phyloP scores from a whole-genome alignment of 148 eudicot species.

The Agrostemma githago region DNA sequence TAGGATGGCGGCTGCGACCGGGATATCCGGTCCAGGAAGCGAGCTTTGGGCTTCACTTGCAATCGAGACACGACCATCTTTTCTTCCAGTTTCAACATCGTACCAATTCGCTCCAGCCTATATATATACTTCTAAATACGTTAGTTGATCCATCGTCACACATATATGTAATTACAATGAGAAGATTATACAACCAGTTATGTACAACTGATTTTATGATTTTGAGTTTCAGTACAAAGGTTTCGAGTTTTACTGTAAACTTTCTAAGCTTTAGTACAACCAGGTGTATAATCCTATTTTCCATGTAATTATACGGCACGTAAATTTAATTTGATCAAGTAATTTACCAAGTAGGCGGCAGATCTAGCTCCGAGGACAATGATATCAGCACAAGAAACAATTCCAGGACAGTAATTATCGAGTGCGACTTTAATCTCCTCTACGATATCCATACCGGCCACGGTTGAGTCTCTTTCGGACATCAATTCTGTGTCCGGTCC shows the following conservation, averaged over 20 bases:
- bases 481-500: slow-evolving; percentile 21
- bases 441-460: slow-evolving; percentile 17
- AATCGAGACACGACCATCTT: slow-evolving; percentile 17
- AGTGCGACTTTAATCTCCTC: slow-evolving; percentile 36
- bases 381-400: slow-evolving; percentile 60
- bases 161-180: too few relatives aligned
- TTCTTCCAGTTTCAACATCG: slow-evolving; percentile 20
- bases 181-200: too few relatives aligned
- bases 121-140: too few relatives aligned
- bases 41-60: slow-evolving; percentile 11
- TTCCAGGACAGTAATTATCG: slow-evolving; percentile 38
- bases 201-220: too few relatives aligned
- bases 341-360: slow-evolving; percentile 29
- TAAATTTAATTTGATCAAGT: too few relatives aligned
- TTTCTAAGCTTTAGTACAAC: too few relatives aligned
- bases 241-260: too few relatives aligned
- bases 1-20: slow-evolving; percentile 2
- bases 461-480: slow-evolving; percentile 4
- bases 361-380: slow-evolving; percentile 40
- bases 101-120: slow-evolving; percentile 32
- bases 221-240: too few relatives aligned
- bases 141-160: too few relatives aligned
- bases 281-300: too few relatives aligned
- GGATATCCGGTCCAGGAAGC: slow-evolving; percentile 13
- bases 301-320: too few relatives aligned